A percentile compares a stretch with the other conserved stretches of the same genome.
Conservation (phyloP, 2,329 filamentous ascomycete species). For the Apiospora phragmitis region DNA sequence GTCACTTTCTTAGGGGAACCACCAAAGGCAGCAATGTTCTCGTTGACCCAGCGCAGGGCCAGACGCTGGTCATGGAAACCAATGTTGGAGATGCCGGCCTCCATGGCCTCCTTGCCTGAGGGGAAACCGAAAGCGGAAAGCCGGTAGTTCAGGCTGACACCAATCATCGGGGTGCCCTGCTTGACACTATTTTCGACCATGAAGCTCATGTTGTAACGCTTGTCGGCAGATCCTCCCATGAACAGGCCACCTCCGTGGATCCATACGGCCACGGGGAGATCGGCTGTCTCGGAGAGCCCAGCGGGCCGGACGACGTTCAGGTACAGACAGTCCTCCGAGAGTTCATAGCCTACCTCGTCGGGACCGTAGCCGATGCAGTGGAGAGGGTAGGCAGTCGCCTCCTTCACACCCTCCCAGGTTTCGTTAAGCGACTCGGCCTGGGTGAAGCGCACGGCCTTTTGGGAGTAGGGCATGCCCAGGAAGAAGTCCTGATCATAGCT, state of each 20-base stretch:
- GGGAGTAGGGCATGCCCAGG: slow-evolving; percentile 46
- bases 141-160: slow-evolving; percentile 49
- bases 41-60: slow-evolving; percentile 45
- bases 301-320: slow-evolving; percentile 30
- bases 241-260: slow-evolving; percentile 47
- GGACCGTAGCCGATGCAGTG: slow-evolving; percentile 46
- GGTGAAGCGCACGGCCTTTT: slow-evolving; percentile 39
- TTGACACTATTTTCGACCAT: slow-evolving; percentile 50
- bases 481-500: slow-evolving; percentile 47
- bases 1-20: slow-evolving; percentile 41
- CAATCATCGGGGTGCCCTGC: slow-evolving; percentile 47
- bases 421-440: slow-evolving; percentile 45
- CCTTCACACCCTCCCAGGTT: slow-evolving; percentile 35
- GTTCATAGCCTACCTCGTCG: slow-evolving; percentile 20
- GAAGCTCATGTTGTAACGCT: slow-evolving; percentile 60
- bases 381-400: slow-evolving; percentile 41
- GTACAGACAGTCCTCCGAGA: slow-evolving; percentile 32
- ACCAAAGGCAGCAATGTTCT: slow-evolving; percentile 34
- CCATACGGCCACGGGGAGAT: slow-evolving; percentile 56
- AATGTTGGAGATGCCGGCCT: slow-evolving; percentile 45
- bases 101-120: slow-evolving; percentile 37
- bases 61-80: slow-evolving; percentile 47
- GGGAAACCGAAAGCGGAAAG: slow-evolving; percentile 49
- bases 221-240: slow-evolving; percentile 35
- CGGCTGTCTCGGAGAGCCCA: slow-evolving; percentile 18